Evolutionary conservation across 371 early-diverging fungal species (phyloP).

Genomic region (Chytridiales sp.): DNA sequence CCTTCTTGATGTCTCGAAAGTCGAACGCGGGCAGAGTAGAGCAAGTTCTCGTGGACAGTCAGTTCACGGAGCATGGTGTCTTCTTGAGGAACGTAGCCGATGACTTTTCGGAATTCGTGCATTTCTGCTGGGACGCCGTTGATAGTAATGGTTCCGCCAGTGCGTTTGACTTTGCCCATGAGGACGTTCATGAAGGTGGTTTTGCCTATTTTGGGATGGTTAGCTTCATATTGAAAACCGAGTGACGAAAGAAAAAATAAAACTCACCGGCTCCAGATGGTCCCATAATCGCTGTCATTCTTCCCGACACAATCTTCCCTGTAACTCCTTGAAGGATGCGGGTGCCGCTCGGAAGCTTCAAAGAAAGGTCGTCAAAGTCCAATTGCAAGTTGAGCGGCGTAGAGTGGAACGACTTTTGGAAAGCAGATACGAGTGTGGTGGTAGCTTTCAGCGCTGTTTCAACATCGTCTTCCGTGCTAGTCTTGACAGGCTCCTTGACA

Average conservation of each 20-base stretch:
- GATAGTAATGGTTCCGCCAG: slow-evolving; percentile 34
- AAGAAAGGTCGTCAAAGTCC: slow-evolving; percentile 56
- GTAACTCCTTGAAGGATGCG: slow-evolving; percentile 54
- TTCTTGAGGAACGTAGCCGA: slow-evolving; percentile 80
- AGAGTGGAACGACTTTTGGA: too few relatives aligned
- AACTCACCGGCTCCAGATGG: slow-evolving; percentile 67
- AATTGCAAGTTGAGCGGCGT: too few relatives aligned
- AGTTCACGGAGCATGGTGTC: slow-evolving; percentile 70
- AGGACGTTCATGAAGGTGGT: slow-evolving; percentile 20
- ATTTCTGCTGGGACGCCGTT: slow-evolving; percentile 43
- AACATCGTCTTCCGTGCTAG: too few relatives aligned
- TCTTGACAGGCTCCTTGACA: too few relatives aligned
- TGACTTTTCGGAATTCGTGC: slow-evolving; percentile 42
- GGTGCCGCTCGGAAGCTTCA: slow-evolving; percentile 56
- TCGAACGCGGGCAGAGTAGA: slow-evolving; percentile 78
- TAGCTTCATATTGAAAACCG: too few relatives aligned
- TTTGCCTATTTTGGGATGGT: too few relatives aligned
- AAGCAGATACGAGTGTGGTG: too few relatives aligned
- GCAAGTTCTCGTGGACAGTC: slow-evolving; percentile 83
- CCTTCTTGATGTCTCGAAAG: too few relatives aligned
- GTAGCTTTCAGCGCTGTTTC: too few relatives aligned
- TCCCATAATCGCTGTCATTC: slow-evolving; percentile 77
- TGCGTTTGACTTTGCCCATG: slow-evolving; percentile 37
- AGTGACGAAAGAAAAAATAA: neutral
- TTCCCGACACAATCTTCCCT: slow-evolving; percentile 51